A percentile compares a stretch with the other conserved stretches of the same genome.
Evolutionary conservation across 805 yeast genomes (phyloP).

Genomic region (Saturnispora ahearnii): DNA sequence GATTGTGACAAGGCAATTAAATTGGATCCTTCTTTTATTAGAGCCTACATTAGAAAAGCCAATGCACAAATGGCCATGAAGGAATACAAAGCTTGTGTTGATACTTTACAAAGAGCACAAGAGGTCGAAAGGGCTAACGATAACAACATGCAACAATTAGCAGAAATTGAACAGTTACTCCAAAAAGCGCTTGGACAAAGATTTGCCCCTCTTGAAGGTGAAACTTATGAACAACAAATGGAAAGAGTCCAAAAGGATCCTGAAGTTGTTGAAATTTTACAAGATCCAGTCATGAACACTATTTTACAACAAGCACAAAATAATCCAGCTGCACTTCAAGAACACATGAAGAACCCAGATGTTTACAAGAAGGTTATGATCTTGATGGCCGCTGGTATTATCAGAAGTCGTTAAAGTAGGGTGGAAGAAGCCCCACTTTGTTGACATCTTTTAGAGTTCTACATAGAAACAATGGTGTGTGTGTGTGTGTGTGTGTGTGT

Average conservation of each 20-base stretch:
- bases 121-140: conserved; percentile 56
- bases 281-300: conserved; percentile 94
- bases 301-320: conserved; percentile 89
- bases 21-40: conserved; percentile 79
- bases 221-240: conserved; percentile 89
- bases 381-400: conserved; percentile 93
- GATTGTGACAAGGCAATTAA: conserved; percentile 89
- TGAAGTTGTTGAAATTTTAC: conserved; percentile 81
- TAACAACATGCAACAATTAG: conserved; percentile 40
- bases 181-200: conserved; percentile 71
- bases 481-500: neutral
- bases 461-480: too few species aligned
- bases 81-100: conserved; percentile 74
- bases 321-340: conserved; percentile 94
- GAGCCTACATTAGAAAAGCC: conserved; percentile 96
- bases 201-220: conserved; percentile 75
- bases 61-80: conserved; percentile 85
- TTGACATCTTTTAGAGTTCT: too few species aligned
- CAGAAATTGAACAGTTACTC: conserved; percentile 76
- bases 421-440: neutral
- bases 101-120: conserved; percentile 73
- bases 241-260: conserved; percentile 88
- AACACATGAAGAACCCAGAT: conserved; percentile 95
- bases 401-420: conserved; percentile 49
- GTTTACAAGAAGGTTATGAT: conserved; percentile 79